Conservation (phyloP, 306 rosid species). For the Prunus mongolica region DNA sequence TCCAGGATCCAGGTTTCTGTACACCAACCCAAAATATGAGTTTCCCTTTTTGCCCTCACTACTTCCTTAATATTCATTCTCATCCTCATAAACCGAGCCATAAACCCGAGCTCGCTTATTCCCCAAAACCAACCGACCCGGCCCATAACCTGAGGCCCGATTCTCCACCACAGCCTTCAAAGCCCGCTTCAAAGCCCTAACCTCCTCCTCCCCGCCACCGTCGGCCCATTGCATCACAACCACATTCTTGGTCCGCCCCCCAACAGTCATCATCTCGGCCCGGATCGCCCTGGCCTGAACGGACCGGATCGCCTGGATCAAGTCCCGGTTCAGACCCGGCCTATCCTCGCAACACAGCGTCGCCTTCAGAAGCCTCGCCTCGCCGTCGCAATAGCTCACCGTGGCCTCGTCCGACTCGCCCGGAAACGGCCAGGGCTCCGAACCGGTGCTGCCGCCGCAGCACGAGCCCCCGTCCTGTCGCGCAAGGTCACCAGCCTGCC, state of each 20-base stretch:
- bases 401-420: conserved; percentile 62
- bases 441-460: not conserved
- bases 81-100: conserved; percentile 17
- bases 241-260: conserved; percentile 67
- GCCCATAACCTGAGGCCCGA: conserved; percentile 39
- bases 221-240: conserved; percentile 55
- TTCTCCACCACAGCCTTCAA: conserved; percentile 75
- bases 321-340: conserved; percentile 61
- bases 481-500: conserved; percentile 46
- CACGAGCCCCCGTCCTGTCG: conserved; percentile 11
- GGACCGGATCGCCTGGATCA: conserved; percentile 50
- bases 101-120: conserved; percentile 52
- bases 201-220: conserved; percentile 30
- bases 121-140: conserved; percentile 34
- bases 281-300: conserved; percentile 50
- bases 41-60: not conserved
- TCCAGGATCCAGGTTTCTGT: not conserved
- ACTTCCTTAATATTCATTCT: not conserved
- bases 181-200: conserved; percentile 59
- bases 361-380: conserved; percentile 39
- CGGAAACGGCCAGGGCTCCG: conserved; percentile 47
- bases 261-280: conserved; percentile 83
- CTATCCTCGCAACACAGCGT: conserved; percentile 84
- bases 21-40: not conserved
- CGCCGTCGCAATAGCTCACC: conserved; percentile 45